Conservation (phyloP, 805 yeast species). For the Cyberlindnera nakhonratchasimensis region DNA sequence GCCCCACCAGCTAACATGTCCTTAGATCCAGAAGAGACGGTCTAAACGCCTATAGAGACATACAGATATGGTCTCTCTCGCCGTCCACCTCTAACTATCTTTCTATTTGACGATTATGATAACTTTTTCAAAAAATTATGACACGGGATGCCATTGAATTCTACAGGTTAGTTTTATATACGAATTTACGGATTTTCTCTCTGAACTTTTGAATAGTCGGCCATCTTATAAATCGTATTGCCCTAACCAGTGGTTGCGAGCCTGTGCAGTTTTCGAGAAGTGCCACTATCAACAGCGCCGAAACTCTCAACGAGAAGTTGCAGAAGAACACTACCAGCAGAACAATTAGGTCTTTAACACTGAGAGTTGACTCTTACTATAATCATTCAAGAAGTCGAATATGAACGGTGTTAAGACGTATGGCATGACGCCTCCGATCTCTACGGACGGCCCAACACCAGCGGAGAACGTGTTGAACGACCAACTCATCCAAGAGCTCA, state of each 20-base stretch:
- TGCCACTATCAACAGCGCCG: background rate
- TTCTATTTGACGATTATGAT: background rate
- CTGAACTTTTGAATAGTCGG: background rate
- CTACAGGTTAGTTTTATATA: conserved; percentile 4
- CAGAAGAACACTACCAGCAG: too few relatives aligned
- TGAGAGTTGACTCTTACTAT: too few relatives aligned
- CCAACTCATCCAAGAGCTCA: conserved; percentile 69
- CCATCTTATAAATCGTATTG: background rate
- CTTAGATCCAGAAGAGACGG: conserved; percentile 9
- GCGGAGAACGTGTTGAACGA: conserved; percentile 77
- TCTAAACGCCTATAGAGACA: conserved; percentile 3
- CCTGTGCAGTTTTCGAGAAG: background rate
- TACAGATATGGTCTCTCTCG: too few relatives aligned
- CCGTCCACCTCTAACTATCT: too few relatives aligned
- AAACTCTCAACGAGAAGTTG: background rate
- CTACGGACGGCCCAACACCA: conserved; percentile 79
- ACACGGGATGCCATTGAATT: background rate
- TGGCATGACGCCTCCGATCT: conserved; percentile 56
- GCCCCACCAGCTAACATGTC: conserved; percentile 35
- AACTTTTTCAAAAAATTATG: background rate
- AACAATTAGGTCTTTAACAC: too few relatives aligned
- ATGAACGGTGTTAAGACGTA: conserved; percentile 19
- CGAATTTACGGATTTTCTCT: background rate
- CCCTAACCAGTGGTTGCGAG: background rate
- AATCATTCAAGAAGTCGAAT: too few relatives aligned